Evolutionary conservation across 345 rosid species (phyloP), one percentile per base, ranked within the genome.

Genomic region (Noccaea caerulescens): DNA sequence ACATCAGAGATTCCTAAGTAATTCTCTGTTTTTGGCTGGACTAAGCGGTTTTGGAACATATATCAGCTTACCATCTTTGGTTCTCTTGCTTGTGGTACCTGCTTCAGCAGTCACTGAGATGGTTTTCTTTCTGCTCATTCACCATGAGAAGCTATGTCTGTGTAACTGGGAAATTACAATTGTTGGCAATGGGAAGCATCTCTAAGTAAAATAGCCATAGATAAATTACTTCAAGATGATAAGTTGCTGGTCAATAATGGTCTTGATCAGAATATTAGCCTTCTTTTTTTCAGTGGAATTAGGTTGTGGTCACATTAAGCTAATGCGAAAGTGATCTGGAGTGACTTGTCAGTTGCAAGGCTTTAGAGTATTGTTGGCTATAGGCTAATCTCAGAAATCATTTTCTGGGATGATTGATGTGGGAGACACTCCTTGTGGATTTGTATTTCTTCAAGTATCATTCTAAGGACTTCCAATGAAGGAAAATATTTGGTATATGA

Each of bases 191-290:
- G 43, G 43, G 37, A 50, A 50, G 58, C 46, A 34, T 49, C 6
- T 65, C 34, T 27, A 27, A 27, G 30, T 1, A 25, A 25, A 1
- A 1, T 25, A 25, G 27, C 1, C 27, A 25, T 25, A 25, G 27
- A 25, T 25, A 25, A 25, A 25, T 25, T 25, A 25, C 27, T 3
- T 3, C 37, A 34, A 54, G 41, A 52, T 43, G 55, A 62, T 63
- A 16, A 62, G 37, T 52, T 63, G 43, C 47, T 72, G 69, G 64
- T 64, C 42, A 5, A 25, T 64, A 50, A 41, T 45, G 57, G 51
- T 66, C 56, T 45, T 66, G 59, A 27, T 57, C 66, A 73, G 77
- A 42, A 46, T 65, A 16, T 3, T 18, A 13, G 66, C 49, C 58
- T 56, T 45, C 53, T n/a, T 36, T 45, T 56, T 38, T 27, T 27